Evolutionary conservation across 257 asterid genomes (phyloP).

Genomic region (Solanum bulbocastanum): DNA sequence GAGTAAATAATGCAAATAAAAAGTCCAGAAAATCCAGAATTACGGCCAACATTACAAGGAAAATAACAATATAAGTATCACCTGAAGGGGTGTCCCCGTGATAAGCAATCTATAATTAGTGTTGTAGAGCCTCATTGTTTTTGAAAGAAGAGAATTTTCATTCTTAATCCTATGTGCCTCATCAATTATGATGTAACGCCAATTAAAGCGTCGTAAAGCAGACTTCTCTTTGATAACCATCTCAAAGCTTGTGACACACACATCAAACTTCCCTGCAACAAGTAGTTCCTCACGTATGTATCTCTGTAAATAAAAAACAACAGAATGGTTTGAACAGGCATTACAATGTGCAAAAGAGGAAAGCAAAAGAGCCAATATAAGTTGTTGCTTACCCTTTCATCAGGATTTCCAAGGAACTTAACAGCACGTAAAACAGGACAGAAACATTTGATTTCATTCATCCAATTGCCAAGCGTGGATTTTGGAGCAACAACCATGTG

Average conservation of each 20-base stretch:
- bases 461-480: conserved; percentile 99
- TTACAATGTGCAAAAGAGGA: background rate
- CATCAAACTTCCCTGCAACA: conserved; percentile 97
- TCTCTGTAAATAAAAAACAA: conserved; percentile 34
- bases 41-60: background rate
- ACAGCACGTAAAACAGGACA: conserved; percentile 90
- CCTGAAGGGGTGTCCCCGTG: conserved; percentile 99
- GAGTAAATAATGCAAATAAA: background rate
- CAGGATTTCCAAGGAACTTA: conserved; percentile 96
- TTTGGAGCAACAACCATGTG: conserved; percentile 99
- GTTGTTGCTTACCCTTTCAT: conserved; percentile 66
- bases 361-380: background rate
- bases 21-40: background rate
- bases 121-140: conserved; percentile 85
- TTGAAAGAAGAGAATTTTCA: conserved; percentile 92
- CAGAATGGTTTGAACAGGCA: background rate
- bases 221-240: conserved; percentile 96
- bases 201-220: conserved; percentile 79
- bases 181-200: conserved; percentile 97
- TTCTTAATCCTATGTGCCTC: conserved; percentile 99
- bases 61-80: conserved; percentile 3
- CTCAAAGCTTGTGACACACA: conserved; percentile 95
- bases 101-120: conserved; percentile 93
- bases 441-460: conserved; percentile 95
- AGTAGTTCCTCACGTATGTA: conserved; percentile 89